Conservation (phyloP, 2,329 filamentous ascomycete species). For the Aspergillus sp. region DNA sequence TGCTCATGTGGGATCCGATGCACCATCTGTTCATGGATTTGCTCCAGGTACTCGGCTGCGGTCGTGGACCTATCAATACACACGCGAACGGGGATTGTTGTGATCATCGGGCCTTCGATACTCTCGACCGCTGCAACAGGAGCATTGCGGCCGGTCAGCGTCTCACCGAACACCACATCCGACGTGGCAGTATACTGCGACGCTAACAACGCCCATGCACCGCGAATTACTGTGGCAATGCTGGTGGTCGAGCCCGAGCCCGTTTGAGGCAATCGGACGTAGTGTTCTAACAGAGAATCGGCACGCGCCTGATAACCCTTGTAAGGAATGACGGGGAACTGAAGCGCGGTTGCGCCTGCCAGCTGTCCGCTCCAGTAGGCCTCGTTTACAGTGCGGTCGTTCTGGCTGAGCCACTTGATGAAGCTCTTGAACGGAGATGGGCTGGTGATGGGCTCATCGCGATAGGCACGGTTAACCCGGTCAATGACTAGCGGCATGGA, state of each 20-base stretch:
- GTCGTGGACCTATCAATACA: conserved; percentile 19
- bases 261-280: conserved; percentile 7
- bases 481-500: conserved; percentile 33
- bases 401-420: neutral
- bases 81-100: conserved; percentile 16
- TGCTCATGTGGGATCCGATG: conserved; percentile 60
- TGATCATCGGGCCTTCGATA: conserved; percentile 24
- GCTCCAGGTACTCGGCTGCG: conserved; percentile 48
- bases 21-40: conserved; percentile 52
- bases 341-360: neutral
- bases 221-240: conserved; percentile 31
- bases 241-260: conserved; percentile 15
- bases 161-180: conserved; percentile 43
- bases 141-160: conserved; percentile 39
- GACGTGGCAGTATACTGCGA: conserved; percentile 32
- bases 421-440: neutral
- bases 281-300: conserved; percentile 4
- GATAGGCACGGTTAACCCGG: conserved; percentile 16
- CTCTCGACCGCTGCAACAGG: conserved; percentile 35
- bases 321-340: conserved; percentile 4
- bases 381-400: neutral
- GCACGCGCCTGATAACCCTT: neutral
- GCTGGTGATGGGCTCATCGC: neutral
- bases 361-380: conserved; percentile 7
- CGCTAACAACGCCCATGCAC: conserved; percentile 38